Evolutionary conservation across 2,329 filamentous ascomycete species (phyloP), one percentile per base, ranked within the genome.

Genomic region (Pseudogymnoascus sp.): DNA sequence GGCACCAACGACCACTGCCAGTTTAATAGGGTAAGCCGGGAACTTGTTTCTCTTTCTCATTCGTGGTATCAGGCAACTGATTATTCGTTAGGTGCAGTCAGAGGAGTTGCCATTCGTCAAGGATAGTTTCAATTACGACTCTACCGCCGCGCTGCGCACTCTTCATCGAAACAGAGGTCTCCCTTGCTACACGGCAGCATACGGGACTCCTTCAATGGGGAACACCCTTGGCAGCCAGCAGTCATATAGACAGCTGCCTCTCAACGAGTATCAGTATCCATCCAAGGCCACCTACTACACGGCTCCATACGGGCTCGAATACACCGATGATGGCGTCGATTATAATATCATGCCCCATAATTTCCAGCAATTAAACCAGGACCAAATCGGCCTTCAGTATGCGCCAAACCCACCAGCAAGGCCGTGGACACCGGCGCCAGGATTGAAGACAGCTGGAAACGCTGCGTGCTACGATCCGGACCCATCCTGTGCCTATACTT

Each of bases 1-100:
- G 88, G 89, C 23, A 50, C 44, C 11, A 78, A 83, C 26, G 83
- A 87, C 21, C 78, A 82, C 5, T 97, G 93, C 73, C 84, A 88
- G 64, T 97, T 96, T 72, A 79, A 96, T 67, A 83, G 93, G 75
- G 93, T 96, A 80, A 72, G 76, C 70, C 21, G 40, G 44, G 37
- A 4, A 40, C 35, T 26, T 56, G 29, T 10, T 33, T n/a, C n/a
- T 5, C 13, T 5, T 23, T 15, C 23, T 29, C 42, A 23, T 23
- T 10, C n/a, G 17, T 26, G 33, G 21, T 6, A 17, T 21, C 23
- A 62, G 37, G 7, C 11, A 46, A 7, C 60, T 62, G 1, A 62
- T 42, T 10, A 46, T 35, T 38, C 15, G 31, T 5, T 19, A 62
- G 37, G 26, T 40, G 9, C n/a, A 62, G 46, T 53, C 35, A 26